phyloP scores from a whole-genome alignment of 345 rosid genomes.

The Pistacia vera region DNA sequence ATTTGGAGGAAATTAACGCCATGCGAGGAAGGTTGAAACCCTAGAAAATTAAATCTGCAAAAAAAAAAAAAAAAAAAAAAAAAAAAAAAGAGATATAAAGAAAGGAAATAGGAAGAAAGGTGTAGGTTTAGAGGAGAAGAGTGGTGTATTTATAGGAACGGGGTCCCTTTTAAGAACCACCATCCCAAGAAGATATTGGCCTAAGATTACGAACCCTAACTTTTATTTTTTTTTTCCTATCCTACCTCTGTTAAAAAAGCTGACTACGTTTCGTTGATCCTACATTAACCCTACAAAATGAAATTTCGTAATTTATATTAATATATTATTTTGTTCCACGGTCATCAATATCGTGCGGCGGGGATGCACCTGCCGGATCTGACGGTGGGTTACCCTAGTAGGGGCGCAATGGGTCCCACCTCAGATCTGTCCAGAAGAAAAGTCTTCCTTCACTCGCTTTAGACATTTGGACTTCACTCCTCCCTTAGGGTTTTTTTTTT shows the following conservation, averaged over 20 bases:
- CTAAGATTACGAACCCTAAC: slow-evolving; percentile 44
- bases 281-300: slow-evolving; percentile 17
- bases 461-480: background rate
- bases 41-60: background rate
- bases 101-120: slow-evolving; percentile 11
- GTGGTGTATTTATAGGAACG: slow-evolving; percentile 56
- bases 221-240: slow-evolving; percentile 5
- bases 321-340: background rate
- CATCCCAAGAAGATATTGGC: slow-evolving; percentile 97
- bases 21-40: slow-evolving; percentile 13
- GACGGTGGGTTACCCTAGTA: slow-evolving; percentile 47
- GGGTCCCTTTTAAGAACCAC: slow-evolving; percentile 43
- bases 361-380: slow-evolving; percentile 51
- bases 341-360: slow-evolving; percentile 37
- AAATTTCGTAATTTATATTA: background rate
- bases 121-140: slow-evolving; percentile 24
- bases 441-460: slow-evolving; percentile 27
- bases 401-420: slow-evolving; percentile 38
- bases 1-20: slow-evolving; percentile 13
- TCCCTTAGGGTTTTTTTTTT: background rate
- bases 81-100: background rate
- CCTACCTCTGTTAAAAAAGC: slow-evolving; percentile 22
- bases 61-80: background rate
- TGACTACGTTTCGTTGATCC: slow-evolving; percentile 32
- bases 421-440: slow-evolving; percentile 35